Conservation (phyloP, 1,284 basidiomycete species). For the Cutaneotrichosporon sp. region DNA sequence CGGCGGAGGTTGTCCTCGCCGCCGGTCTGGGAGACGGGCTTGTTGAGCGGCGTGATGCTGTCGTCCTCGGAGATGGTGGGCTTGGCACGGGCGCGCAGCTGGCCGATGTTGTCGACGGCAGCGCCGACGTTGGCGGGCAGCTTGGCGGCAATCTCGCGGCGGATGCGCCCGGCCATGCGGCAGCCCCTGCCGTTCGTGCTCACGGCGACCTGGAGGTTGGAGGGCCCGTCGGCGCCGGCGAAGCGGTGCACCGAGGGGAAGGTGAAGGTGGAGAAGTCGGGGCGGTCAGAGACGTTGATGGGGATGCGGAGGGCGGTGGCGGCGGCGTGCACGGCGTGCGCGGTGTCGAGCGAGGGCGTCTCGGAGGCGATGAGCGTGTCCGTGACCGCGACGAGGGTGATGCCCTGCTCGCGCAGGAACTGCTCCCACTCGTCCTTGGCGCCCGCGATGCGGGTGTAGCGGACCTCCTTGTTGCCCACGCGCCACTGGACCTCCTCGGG, state of each 20-base stretch:
- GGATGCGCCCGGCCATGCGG: constrained; percentile 75
- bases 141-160: constrained; percentile 75
- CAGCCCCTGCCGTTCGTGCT: constrained; percentile 93
- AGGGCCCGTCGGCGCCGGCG: constrained; percentile 53
- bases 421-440: constrained; percentile 14
- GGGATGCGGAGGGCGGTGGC: constrained; percentile 67
- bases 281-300: constrained; percentile 84
- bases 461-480: constrained; percentile 60
- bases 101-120: constrained; percentile 76
- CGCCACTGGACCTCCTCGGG: constrained; percentile 76
- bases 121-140: constrained; percentile 73
- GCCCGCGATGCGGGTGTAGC: constrained; percentile 52
- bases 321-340: constrained; percentile 60
- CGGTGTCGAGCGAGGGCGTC: constrained; percentile 54
- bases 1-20: constrained; percentile 56
- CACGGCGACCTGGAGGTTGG: constrained; percentile 78
- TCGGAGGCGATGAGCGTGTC: constrained; percentile 60
- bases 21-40: constrained; percentile 68
- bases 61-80: constrained; percentile 55
- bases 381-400: constrained; percentile 71
- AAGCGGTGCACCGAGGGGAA: constrained; percentile 89
- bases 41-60: constrained; percentile 68
- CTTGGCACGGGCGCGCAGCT: constrained; percentile 67
- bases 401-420: constrained; percentile 20
- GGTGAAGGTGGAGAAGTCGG: constrained; percentile 83